Evolutionary conservation across 176 grass and related monocot species (phyloP), one percentile per base, ranked within the genome.

Genomic region (Musa troglodytarum): DNA sequence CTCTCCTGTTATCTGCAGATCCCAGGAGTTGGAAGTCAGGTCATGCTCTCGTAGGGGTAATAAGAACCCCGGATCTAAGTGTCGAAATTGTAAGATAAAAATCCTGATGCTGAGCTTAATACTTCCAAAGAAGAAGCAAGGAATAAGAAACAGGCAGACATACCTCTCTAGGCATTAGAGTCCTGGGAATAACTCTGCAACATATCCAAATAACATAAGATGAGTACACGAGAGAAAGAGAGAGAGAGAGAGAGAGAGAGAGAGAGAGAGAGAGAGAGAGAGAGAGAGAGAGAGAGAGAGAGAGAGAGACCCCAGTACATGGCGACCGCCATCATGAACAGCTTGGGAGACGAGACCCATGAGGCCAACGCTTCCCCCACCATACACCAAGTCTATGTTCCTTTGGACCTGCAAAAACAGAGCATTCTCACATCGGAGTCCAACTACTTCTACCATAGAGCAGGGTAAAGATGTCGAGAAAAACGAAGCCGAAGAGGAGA

Each of bases 1-100:
- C 19, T 71, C 69, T 21, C 69, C 69, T 71, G 69, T 71, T 21
- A 71, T 71, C 69, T 71, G 69, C 61, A 63, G 9, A 23, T 21
- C 19, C 61, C 17, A 22, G 9, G 22, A 43, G 34, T 6, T 43
- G 34, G 34, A 43, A 43, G 34, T 43, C 34, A 4, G 34, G 34
- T 43, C 4, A 43, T 43, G 34, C 34, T 43, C 34, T 43, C 34
- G 34, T 43, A 43, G 34, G 34, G 34, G 34, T 43, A 43, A 43
- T 43, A 43, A 4, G 34, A 6, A 43, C 34, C 34, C 34, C 34
- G 5, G 34, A 43, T 43, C 34, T 43, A 43, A 43, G 34, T 43
- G 34, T 43, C 34, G 34, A 43, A 43, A 43, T 43, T 43, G 4
- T 43, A 43, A 43, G 34, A 43, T 43, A 43, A 43, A 34, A 43